Conservation (phyloP, 108 stramenopile genomes). For the Bacterosira constricta region DNA sequence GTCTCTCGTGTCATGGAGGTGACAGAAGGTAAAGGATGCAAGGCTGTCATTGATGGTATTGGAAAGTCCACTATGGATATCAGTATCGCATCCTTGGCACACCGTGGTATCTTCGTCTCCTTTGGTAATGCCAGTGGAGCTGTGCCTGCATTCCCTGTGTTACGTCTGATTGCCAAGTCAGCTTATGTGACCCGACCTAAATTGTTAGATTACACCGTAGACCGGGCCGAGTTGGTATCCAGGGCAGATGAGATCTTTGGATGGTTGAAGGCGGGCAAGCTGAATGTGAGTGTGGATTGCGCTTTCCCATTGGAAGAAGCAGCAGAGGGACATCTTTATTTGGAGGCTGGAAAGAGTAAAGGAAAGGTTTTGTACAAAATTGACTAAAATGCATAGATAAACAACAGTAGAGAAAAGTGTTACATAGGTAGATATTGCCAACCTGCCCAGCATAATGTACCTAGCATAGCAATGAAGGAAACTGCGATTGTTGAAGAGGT, state of each 20-base stretch:
- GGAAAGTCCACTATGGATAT: constrained; percentile 66
- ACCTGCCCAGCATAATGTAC: too few species aligned
- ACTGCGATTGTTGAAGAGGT: too few species aligned
- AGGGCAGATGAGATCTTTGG: constrained; percentile 58
- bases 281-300: constrained; percentile 58
- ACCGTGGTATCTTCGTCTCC: constrained; percentile 63
- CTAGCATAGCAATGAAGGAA: too few species aligned
- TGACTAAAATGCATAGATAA: constrained; percentile 25
- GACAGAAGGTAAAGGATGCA: constrained; percentile 60
- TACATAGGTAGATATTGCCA: too few species aligned
- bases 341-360: constrained; percentile 59
- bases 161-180: constrained; percentile 56
- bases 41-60: constrained; percentile 70
- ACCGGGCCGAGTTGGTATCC: constrained; percentile 56
- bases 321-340: constrained; percentile 55
- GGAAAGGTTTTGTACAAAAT: constrained; percentile 62
- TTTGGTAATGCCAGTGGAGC: constrained; percentile 75
- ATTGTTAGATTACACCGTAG: constrained; percentile 58
- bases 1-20: constrained; percentile 59
- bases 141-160: constrained; percentile 61
- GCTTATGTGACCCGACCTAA: constrained; percentile 67
- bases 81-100: constrained; percentile 54
- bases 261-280: constrained; percentile 57
- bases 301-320: constrained; percentile 57
- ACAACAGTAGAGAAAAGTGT: too few species aligned